Base-by-base conservation (phyloP, 2,329 filamentous ascomycete species). In the Byssothecium circinans region DNA sequence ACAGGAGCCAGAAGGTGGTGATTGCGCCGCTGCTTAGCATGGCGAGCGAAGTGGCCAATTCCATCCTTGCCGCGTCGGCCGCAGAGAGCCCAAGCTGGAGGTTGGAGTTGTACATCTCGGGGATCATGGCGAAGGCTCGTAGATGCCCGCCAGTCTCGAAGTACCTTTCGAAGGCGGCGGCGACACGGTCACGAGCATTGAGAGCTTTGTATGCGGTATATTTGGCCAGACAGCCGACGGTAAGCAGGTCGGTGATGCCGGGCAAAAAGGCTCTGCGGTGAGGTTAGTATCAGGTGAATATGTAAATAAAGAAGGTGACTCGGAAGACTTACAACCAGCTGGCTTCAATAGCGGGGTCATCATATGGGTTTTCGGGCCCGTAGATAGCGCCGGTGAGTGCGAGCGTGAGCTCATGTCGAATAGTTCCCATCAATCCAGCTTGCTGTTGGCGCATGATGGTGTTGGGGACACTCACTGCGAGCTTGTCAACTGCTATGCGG, bases 371-470 rank as follows among this genome's bases (percentile, higher is more conserved):
- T 45, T 70, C 56, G 0, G 69, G 70, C 2, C 74, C 74, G 50
- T 76, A 77, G 0, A 74, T 62, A 12, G 72, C 65, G 36, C 68
- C 58, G 0, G 73, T 76, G 36, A 70, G 65, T 2, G 74, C 71
- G 4, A 63, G 49, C 0, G 67, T 70, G 18, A 74, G 62, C 17
- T 64, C 56, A 43, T 68, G 64, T 15, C 59, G 58, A 11, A 71
- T 48, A 45, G 61, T 62, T 3, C 60, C 54, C 25, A 57, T 46
- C 14, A 61, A 8, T 6, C 53, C 49, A 8, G 45, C 17, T 25
- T 47, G 8, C n/a, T 14, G 15, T 8, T 18, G 37, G 18, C n/a
- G 59, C 19, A 27, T 6, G 17, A 52, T 41, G 4, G 17, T 50
- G 29, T 54, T 57, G 3, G 49, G 48, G 8, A 64, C 41, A 47